Evolutionary conservation across 805 yeast species (phyloP).

Genomic region (Limtongia smithiae): DNA sequence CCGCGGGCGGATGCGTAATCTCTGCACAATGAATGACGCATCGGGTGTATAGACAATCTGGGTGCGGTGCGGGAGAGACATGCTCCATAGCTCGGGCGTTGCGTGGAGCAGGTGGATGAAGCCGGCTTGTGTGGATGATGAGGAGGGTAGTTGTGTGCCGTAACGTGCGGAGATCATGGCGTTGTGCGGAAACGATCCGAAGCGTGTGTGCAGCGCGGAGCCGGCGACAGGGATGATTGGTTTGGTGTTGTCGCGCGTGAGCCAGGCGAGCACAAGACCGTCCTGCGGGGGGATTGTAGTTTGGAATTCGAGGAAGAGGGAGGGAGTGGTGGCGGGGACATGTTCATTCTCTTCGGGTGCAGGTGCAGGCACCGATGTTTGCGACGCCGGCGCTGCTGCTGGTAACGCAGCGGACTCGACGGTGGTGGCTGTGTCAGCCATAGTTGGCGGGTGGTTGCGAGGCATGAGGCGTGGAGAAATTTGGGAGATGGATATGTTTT

Average conservation of each 20-base stretch:
- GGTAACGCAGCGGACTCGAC: no score
- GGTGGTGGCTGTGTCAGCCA: no score
- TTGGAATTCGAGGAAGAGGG: conserved; percentile 59
- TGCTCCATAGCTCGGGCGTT: conserved; percentile 92
- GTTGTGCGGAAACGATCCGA: conserved; percentile 83
- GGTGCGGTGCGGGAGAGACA: conserved; percentile 94
- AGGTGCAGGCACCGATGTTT: no score
- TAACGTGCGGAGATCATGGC: conserved; percentile 74
- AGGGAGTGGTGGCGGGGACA: no score
- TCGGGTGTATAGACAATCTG: conserved; percentile 97
- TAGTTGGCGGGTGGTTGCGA: no score
- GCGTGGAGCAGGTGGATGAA: conserved; percentile 87
- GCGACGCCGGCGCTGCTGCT: no score
- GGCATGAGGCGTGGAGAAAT: no score
- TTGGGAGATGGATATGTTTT: no score
- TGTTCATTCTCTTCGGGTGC: no score
- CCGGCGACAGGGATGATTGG: conserved; percentile 53
- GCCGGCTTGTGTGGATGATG: conserved; percentile 67
- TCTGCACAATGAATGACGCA: conserved; percentile 82
- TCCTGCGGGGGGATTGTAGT: conserved; percentile 76
- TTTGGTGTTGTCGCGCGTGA: conserved; percentile 73
- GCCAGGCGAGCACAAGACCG: conserved; percentile 81
- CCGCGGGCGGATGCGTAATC: conserved; percentile 70
- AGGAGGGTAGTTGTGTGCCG: conserved; percentile 74
- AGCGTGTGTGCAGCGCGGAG: conserved; percentile 64